Evolutionary conservation across 2,329 filamentous ascomycete species (phyloP), one percentile per base, ranked within the genome.

Genomic region (Drechslera avenae): DNA sequence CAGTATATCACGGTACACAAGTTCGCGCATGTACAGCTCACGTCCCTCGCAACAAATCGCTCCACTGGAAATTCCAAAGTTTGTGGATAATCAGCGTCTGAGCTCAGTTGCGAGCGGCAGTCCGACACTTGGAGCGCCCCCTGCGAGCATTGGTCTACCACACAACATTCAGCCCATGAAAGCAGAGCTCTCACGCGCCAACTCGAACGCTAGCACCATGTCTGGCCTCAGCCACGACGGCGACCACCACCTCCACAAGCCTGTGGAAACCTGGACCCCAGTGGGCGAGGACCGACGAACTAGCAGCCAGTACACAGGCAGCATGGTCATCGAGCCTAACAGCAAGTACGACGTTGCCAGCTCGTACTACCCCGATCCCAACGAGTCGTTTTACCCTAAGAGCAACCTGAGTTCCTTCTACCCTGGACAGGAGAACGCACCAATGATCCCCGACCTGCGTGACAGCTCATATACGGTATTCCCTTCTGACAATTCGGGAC

Each of bases 41-140:
- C 85, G 86, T 56, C 81, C 86, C 57, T 89, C 87, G n/a, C 84
- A 84, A 16, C 83, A 86, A 0, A 83, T 90, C 0, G 84, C 87
- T n/a, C 86, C 88, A 1, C 78, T 90, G 46, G 77, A 80, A 49
- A 73, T 73, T 39, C 73, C 72, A 47, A 77, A 75, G 19, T 73
- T 78, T 33, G 85, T 86, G 26, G 48, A 51, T 32, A 83, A 82
- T 12, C 81, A 84, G 40, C 82, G 82, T 21, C 77, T 91, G 61
- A 87, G 82, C 63, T 80, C 83, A 16, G 89, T 92, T 23, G 81
- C 82, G 40, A 85, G 86, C 4, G 85, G 83, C 41, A 90, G 87
- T 63, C 88, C 89, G 1, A 86, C 86, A 1, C 81, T 91, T 39
- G 81, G 85, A 8, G 80, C 86, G 52, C 84, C 83, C 39, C 9